These are phyloP conservation scores for Skeletonema marinoi DNA, from an alignment of 108 stramenopile genomes.

Conservation along the genomic window DNA sequence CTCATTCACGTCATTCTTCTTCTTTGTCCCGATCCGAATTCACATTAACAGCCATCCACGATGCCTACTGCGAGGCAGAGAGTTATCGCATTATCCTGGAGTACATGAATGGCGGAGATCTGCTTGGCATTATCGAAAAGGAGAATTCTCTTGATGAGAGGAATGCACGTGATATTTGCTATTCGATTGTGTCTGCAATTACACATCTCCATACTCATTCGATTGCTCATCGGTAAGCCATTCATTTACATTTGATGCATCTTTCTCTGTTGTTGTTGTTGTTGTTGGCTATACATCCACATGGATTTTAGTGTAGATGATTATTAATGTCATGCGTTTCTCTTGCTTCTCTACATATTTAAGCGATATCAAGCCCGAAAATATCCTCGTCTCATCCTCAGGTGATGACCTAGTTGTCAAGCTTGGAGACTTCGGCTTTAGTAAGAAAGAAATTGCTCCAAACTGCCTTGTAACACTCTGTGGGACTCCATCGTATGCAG, in stretches of 20 bases:
- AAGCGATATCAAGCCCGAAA: slow-evolving; percentile 87
- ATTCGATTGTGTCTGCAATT: slow-evolving; percentile 58
- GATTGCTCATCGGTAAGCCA: slow-evolving; percentile 48
- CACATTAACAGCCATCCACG: too few relatives aligned
- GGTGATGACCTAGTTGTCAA: slow-evolving; percentile 73
- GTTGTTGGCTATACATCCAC: too few relatives aligned
- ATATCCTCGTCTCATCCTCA: slow-evolving; percentile 60
- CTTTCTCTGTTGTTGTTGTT: too few relatives aligned
- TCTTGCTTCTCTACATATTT: slow-evolving; percentile 8
- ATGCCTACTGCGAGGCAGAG: too few relatives aligned
- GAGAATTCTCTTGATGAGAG: slow-evolving; percentile 66
- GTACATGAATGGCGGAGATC: slow-evolving; percentile 80
- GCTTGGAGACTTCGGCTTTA: slow-evolving; percentile 89
- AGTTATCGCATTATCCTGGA: slow-evolving; percentile 58
- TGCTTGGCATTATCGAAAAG: slow-evolving; percentile 75
- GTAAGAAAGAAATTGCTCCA: slow-evolving; percentile 42
- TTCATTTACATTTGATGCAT: too few relatives aligned
- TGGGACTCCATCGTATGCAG: slow-evolving; percentile 95
- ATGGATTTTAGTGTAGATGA: too few relatives aligned
- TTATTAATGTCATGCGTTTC: too few relatives aligned
- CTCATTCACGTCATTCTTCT: too few relatives aligned
- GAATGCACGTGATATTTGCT: slow-evolving; percentile 64
- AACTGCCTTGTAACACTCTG: slow-evolving; percentile 58
- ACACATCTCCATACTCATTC: slow-evolving; percentile 60
- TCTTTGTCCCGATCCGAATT: too few relatives aligned